Base-by-base conservation (phyloP, 2,329 filamentous ascomycete species). In the Cercospora sp. region DNA sequence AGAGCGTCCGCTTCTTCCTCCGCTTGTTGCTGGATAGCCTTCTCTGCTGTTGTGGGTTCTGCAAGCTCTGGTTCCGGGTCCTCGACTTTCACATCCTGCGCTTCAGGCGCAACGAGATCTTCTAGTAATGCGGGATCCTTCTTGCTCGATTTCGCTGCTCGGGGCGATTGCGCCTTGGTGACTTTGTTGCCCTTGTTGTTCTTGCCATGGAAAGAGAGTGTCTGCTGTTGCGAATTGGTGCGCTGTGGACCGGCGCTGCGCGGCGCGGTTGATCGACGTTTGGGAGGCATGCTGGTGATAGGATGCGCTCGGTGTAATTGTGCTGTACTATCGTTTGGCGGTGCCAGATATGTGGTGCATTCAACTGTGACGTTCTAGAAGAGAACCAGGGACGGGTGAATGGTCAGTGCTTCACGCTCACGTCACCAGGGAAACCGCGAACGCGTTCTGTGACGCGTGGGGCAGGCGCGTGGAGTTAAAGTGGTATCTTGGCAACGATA, bases 181-280 rank as follows among this genome's bases (percentile, higher is more conserved):
- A 90, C 83, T 67, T 72, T 72, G 68, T 72, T 74, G 33, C n/a
- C 59, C 30, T 63, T 53, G 42, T 83, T 81, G 62, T 69, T 63
- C 64, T 83, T 81, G 69, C 82, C 81, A 72, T 87, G 84, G 80
- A 91, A 90, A 45, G 87, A 86, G 72, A 90, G 85, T n/a, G 85
- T 89, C 7, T 85, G 81, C 78, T 89, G 87, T 53, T 73, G 73
- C 33, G 83, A 84, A 16, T 31, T 53, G 36, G 57, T 62, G 65
- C 67, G 67, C 62, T 67, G 66, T n/a, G 82, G 77, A 73, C 85
- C 84, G 66, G 81, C 79, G 57, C 79, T 73, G 71, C 81, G 77
- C 68, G 82, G 75, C 48, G 81, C 75, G 67, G 80, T 75, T 55
- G 76, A 73, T 72, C 78, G 77, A 62, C 81, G 79, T 72, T 82